Conservation (phyloP, 1,284 basidiomycete genomes). For the Ustilago hordei region DNA sequence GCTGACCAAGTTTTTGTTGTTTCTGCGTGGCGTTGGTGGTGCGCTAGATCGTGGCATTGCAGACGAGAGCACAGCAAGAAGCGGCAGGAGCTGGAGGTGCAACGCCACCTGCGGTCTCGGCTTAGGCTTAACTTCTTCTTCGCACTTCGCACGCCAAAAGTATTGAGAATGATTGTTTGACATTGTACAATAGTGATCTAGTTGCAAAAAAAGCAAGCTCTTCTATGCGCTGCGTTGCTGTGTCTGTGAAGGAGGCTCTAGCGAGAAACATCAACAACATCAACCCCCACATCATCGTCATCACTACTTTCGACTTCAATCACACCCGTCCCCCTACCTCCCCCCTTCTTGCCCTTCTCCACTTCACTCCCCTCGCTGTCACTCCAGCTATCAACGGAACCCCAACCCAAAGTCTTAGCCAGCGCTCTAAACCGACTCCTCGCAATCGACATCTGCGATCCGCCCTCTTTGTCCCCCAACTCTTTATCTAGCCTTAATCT, state of each 20-base stretch:
- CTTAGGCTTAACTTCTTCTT: background rate
- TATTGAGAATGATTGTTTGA: background rate
- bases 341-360: background rate
- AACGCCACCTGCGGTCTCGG: slow-evolving; percentile 11
- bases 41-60: slow-evolving; percentile 51
- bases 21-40: background rate
- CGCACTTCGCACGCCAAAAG: background rate
- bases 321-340: background rate
- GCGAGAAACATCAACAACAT: slow-evolving; percentile 30
- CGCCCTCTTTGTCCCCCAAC: slow-evolving; percentile 6
- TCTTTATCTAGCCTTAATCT: slow-evolving; percentile 10
- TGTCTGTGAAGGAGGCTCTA: background rate
- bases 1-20: background rate
- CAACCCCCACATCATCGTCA: slow-evolving; percentile 24
- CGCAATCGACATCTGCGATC: background rate
- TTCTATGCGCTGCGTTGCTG: background rate
- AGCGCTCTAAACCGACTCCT: slow-evolving; percentile 7
- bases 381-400: background rate
- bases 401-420: slow-evolving; percentile 25
- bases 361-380: background rate
- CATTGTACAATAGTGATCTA: slow-evolving; percentile 29
- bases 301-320: background rate
- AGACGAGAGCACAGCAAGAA: slow-evolving; percentile 52
- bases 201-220: background rate
- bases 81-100: slow-evolving; percentile 10